phyloP scores from a whole-genome alignment of 108 stramenopile genomes.

The Stephanodiscus triporus region DNA sequence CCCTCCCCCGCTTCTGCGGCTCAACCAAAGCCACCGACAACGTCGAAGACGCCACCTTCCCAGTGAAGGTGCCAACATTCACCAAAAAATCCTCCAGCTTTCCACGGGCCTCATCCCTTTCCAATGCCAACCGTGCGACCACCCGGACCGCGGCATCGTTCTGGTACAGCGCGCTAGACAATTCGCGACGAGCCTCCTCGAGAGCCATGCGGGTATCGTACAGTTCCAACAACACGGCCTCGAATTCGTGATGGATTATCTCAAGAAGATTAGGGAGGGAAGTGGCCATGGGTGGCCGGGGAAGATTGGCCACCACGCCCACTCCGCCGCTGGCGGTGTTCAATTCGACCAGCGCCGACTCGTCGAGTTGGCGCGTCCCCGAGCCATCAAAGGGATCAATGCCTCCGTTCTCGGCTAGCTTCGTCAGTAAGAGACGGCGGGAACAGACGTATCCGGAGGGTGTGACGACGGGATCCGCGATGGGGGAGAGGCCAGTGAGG shows the following conservation, averaged over 20 bases:
- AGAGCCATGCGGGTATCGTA: constrained; percentile 84
- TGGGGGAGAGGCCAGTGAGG: constrained; percentile 64
- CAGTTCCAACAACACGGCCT: constrained; percentile 85
- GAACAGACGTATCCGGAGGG: constrained; percentile 80
- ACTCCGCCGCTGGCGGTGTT: constrained; percentile 23
- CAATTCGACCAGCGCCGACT: constrained; percentile 62
- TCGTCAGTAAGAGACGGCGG: constrained; percentile 65
- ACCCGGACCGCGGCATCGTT: constrained; percentile 96
- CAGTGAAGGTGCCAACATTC: no score
- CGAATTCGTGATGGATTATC: constrained; percentile 86
- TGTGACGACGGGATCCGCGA: constrained; percentile 70
- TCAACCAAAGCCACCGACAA: background rate
- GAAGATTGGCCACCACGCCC: constrained; percentile 48
- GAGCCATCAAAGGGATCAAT: constrained; percentile 69
- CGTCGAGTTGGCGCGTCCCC: constrained; percentile 55
- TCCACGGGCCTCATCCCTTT: constrained; percentile 86
- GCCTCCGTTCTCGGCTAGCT: constrained; percentile 79
- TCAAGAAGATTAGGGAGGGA: constrained; percentile 69
- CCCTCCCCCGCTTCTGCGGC: constrained; percentile 11
- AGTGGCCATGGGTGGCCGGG: constrained; percentile 59
- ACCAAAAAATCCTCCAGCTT: constrained; percentile 58
- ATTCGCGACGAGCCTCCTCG: constrained; percentile 86
- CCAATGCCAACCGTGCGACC: constrained; percentile 84
- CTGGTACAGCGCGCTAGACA: constrained; percentile 92
- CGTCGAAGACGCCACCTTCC: constrained; percentile 9